Percentiles rank a stretch among this genome's conserved stretches.
These are phyloP conservation scores for Periconia sp. DNA, from an alignment of 2,329 filamentous ascomycete species.

Conservation along the genomic window DNA sequence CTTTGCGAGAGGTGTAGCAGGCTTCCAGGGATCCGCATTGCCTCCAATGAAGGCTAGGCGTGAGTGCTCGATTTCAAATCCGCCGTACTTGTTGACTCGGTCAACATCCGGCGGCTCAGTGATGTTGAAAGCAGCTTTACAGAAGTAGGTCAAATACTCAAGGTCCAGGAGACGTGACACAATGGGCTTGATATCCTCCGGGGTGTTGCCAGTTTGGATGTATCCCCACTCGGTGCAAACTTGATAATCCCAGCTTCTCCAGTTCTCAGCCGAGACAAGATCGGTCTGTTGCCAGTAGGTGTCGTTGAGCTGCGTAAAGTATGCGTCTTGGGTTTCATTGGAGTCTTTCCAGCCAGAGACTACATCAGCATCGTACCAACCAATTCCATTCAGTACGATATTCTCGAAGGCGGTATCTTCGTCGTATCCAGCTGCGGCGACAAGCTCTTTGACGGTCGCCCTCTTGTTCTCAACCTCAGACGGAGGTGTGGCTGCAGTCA, in stretches of 20 bases:
- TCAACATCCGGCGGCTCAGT: conserved; percentile 66
- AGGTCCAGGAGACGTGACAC: conserved; percentile 74
- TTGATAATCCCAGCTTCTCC: conserved; percentile 64
- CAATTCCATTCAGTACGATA: conserved; percentile 63
- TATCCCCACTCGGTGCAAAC: conserved; percentile 70
- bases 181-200: conserved; percentile 67
- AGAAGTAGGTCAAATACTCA: conserved; percentile 67
- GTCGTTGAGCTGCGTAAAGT: conserved; percentile 57
- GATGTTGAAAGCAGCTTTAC: conserved; percentile 73
- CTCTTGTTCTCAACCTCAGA: conserved; percentile 44
- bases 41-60: conserved; percentile 81
- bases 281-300: conserved; percentile 55
- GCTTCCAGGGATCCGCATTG: conserved; percentile 79
- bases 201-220: conserved; percentile 75
- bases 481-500: conserved; percentile 53
- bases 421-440: conserved; percentile 57
- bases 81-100: conserved; percentile 77
- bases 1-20: conserved; percentile 73
- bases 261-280: conserved; percentile 45
- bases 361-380: conserved; percentile 57
- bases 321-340: conserved; percentile 54
- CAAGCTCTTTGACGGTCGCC: conserved; percentile 51
- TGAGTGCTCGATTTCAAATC: conserved; percentile 73
- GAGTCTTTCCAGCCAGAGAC: conserved; percentile 47
- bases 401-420: conserved; percentile 53